A percentile compares a stretch with the other conserved stretches of the same genome.
These are phyloP conservation scores for Lentithecium fluviatile DNA, from an alignment of 495 filamentous ascomycete genomes.

Conservation along the genomic window DNA sequence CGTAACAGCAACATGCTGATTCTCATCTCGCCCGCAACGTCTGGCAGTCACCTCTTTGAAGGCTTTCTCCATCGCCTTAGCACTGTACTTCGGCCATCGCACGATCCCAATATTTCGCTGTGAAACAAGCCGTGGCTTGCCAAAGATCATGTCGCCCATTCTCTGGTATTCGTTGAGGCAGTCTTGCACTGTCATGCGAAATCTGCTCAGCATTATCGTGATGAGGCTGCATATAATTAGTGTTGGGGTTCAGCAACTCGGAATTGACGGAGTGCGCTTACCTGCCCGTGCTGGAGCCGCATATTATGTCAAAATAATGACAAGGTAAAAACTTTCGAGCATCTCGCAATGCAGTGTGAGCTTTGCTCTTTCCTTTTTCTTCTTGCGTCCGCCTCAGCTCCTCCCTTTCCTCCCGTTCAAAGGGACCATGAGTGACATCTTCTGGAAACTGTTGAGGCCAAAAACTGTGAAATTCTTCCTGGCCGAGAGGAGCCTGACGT, in stretches of 20 bases:
- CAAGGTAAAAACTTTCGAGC: constrained; percentile 5
- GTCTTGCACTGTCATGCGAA: constrained; percentile 7
- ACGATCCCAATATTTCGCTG: constrained; percentile 11
- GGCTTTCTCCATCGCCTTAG: constrained; percentile 1
- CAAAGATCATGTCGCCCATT: constrained; percentile 3
- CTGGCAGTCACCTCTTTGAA: constrained; percentile 4
- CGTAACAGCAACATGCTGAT: constrained; percentile 5
- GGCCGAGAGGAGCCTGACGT: not conserved
- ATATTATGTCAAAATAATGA: constrained; percentile 15
- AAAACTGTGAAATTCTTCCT: constrained; percentile 1
- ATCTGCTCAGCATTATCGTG: constrained; percentile 7
- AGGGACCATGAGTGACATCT: not conserved
- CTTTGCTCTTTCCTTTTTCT: not conserved
- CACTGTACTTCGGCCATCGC: constrained; percentile 6
- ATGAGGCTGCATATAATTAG: not conserved
- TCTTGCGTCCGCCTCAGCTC: too few relatives aligned
- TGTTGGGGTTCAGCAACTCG: not conserved
- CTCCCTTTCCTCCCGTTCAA: not conserved
- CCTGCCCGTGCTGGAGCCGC: constrained; percentile 9
- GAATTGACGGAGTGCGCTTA: not conserved
- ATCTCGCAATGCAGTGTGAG: not conserved
- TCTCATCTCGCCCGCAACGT: constrained; percentile 1
- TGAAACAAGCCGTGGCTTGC: constrained; percentile 1
- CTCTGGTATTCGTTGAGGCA: constrained; percentile 3
- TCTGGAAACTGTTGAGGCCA: not conserved